phyloP scores from a whole-genome alignment of 2,329 filamentous ascomycete genomes.

The Calonectria crousiana region DNA sequence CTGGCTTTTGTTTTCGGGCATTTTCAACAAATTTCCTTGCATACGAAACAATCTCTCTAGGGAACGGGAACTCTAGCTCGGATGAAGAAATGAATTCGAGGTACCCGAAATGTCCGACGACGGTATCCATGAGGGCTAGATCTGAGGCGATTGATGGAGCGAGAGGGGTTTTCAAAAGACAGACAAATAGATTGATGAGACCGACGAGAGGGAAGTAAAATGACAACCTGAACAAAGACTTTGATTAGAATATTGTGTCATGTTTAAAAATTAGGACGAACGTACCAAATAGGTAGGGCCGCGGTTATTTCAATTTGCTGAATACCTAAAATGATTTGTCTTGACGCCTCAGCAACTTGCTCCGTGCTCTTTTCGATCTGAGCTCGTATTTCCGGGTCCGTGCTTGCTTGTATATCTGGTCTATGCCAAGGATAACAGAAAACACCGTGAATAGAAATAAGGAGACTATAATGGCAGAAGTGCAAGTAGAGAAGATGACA shows the following conservation, averaged over 20 bases:
- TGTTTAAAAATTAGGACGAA: not conserved
- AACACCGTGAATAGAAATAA: conserved; percentile 2
- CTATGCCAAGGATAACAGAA: conserved; percentile 20
- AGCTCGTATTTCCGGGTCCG: not conserved
- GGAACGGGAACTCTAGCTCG: conserved; percentile 7
- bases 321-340: conserved; percentile 10
- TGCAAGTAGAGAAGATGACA: conserved; percentile 4
- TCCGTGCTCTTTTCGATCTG: conserved; percentile 6
- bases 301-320: conserved; percentile 14
- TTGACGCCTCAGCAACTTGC: not conserved
- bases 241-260: too few species aligned
- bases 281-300: conserved; percentile 1
- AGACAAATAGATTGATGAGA: conserved; percentile 13
- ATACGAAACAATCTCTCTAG: conserved; percentile 9
- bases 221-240: not conserved
- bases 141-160: not conserved
- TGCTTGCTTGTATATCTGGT: conserved; percentile 1
- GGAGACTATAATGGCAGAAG: not conserved
- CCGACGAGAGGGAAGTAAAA: conserved; percentile 19
- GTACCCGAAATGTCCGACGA: conserved; percentile 14
- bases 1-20: not conserved
- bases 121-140: conserved; percentile 12
- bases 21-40: conserved; percentile 7
- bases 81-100: conserved; percentile 17
- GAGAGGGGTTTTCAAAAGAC: conserved; percentile 9